Evolutionary conservation across 805 yeast species (phyloP).

Genomic region (Candida ficus): DNA sequence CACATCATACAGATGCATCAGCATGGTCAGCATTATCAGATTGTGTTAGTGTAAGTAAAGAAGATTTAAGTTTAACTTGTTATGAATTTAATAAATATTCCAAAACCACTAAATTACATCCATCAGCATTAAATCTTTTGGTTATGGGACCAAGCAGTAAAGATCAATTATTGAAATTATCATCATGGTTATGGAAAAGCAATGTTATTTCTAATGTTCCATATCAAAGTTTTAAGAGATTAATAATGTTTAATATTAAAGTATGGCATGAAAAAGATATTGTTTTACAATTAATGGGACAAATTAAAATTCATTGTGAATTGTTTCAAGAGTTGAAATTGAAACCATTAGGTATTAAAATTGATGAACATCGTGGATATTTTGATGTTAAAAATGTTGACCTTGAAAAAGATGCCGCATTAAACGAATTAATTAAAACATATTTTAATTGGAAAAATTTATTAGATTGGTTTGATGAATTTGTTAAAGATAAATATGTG

Average conservation of each 20-base stretch:
- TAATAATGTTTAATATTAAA: conserved; percentile 11
- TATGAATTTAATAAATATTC: conserved; percentile 13
- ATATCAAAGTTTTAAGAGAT: conserved; percentile 15
- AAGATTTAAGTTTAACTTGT: conserved; percentile 7
- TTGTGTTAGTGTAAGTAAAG: conserved; percentile 6
- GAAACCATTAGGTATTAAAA: conserved; percentile 9
- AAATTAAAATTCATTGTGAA: conserved; percentile 17
- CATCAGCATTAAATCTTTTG: background rate
- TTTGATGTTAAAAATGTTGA: conserved; percentile 11
- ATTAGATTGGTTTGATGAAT: conserved; percentile 18
- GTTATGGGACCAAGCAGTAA: conserved; percentile 8
- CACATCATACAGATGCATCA: conserved; percentile 27
- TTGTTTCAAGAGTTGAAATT: conserved; percentile 16
- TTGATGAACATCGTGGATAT: conserved; percentile 14
- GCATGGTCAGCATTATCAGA: conserved; percentile 29
- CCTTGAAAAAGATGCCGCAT: conserved; percentile 9
- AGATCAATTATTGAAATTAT: conserved; percentile 9
- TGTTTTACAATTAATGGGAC: conserved; percentile 15
- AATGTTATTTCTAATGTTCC: conserved; percentile 18
- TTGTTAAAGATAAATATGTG: conserved; percentile 15
- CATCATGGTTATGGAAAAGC: conserved; percentile 21
- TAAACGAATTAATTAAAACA: conserved; percentile 10
- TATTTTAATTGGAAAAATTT: conserved; percentile 21
- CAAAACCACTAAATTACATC: background rate
- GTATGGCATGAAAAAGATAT: conserved; percentile 13